Conservation (phyloP, 202 grass and related monocot species). For the Panicum hallii region DNA sequence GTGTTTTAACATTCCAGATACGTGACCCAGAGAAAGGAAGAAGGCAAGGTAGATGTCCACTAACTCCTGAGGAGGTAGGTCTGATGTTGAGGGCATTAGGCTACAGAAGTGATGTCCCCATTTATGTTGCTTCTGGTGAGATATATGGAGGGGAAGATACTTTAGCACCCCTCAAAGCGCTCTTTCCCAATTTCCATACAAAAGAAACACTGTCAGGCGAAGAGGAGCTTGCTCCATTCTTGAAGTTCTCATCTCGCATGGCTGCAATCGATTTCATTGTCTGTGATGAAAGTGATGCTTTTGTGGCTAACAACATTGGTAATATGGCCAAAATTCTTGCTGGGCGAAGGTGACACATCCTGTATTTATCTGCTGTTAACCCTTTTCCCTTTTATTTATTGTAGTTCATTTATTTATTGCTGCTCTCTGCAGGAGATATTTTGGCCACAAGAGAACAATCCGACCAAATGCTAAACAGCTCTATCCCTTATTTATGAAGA, state of each 20-base stretch:
- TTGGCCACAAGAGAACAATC: constrained; percentile 93
- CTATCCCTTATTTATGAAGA: constrained; percentile 71
- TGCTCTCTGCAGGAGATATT: constrained; percentile 71
- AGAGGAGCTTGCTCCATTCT: constrained; percentile 75
- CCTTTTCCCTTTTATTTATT: background rate
- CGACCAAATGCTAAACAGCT: constrained; percentile 85
- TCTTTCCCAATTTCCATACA: constrained; percentile 96
- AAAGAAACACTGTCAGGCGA: constrained; percentile 87
- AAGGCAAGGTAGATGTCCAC: constrained; percentile 87
- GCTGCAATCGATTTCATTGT: constrained; percentile 96
- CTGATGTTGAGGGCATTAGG: constrained; percentile 86
- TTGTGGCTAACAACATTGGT: constrained; percentile 96
- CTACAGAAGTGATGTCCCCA: constrained; percentile 72
- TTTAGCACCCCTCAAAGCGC: constrained; percentile 74
- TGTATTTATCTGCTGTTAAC: background rate
- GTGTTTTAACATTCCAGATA: constrained; percentile 53
- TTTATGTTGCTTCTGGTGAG: constrained; percentile 96
- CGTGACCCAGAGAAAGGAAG: constrained; percentile 90
- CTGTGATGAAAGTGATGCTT: constrained; percentile 94
- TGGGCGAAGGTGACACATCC: constrained; percentile 70
- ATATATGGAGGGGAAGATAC: constrained; percentile 91
- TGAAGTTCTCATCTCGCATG: constrained; percentile 81
- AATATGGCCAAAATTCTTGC: constrained; percentile 97
- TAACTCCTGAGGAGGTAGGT: constrained; percentile 94
- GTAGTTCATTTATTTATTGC: background rate